phyloP scores from a whole-genome alignment of 352 stramenopile genomes.

The Pythium dissotocum region DNA sequence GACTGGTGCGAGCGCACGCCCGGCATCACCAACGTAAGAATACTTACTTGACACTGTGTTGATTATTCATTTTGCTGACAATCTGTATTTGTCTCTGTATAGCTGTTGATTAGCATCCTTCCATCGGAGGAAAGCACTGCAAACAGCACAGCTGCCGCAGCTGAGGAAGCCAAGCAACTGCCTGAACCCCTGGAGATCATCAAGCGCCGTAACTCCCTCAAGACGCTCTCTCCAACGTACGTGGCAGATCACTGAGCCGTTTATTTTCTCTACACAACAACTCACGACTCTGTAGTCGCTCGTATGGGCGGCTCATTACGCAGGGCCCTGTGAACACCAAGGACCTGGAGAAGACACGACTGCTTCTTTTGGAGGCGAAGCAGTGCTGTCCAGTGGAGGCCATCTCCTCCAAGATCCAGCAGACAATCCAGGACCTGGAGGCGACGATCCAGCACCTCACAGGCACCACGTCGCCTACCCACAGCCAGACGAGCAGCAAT shows the following conservation, averaged over 20 bases:
- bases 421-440: constrained; percentile 43
- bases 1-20: constrained; percentile 84
- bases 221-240: constrained; percentile 57
- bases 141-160: neutral
- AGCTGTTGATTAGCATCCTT: constrained; percentile 83
- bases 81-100: neutral
- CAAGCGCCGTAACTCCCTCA: constrained; percentile 45
- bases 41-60: no score
- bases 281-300: constrained; percentile 11
- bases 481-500: constrained; percentile 4
- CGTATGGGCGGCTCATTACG: constrained; percentile 15
- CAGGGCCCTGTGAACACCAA: constrained; percentile 39
- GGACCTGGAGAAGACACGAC: constrained; percentile 55
- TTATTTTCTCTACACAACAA: no score
- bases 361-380: constrained; percentile 56
- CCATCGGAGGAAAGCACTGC: constrained; percentile 48
- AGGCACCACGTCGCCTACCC: neutral
- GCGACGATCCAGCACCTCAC: constrained; percentile 19
- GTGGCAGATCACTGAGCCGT: neutral
- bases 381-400: constrained; percentile 38
- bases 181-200: constrained; percentile 14
- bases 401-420: constrained; percentile 48
- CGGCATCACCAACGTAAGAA: constrained; percentile 65
- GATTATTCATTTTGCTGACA: neutral
- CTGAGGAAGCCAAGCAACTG: neutral